phyloP scores from a whole-genome alignment of 208 protist genomes.

The Herpetomonas muscarum region DNA sequence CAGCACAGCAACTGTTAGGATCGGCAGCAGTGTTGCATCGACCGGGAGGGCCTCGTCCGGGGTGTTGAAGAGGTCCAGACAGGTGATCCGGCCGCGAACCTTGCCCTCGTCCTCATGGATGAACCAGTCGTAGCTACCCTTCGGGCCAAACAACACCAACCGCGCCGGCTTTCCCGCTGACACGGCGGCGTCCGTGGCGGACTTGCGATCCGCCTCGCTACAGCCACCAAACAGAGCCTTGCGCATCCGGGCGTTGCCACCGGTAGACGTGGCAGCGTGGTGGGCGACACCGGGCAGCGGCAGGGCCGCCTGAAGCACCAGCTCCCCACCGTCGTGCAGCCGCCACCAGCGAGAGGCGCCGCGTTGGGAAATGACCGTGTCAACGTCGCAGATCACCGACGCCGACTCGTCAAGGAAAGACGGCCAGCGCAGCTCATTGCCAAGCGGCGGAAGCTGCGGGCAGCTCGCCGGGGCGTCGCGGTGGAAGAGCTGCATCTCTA shows the following conservation, averaged over 20 bases:
- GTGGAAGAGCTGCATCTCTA: constrained; percentile 90
- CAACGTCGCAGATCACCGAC: constrained; percentile 66
- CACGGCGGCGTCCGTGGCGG: neutral
- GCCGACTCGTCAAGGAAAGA: constrained; percentile 52
- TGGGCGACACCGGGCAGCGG: constrained; percentile 19
- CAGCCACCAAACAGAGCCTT: neutral
- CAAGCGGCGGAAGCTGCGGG: constrained; percentile 55
- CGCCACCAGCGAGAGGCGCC: constrained; percentile 85
- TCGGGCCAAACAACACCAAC: constrained; percentile 71
- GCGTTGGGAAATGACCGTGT: constrained; percentile 73
- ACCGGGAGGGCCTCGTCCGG: constrained; percentile 78
- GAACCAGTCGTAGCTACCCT: constrained; percentile 89
- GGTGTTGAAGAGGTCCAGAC: constrained; percentile 72
- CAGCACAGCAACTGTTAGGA: constrained; percentile 71
- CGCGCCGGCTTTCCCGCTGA: constrained; percentile 42
- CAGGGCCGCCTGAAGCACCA: constrained; percentile 78
- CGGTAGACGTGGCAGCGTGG: neutral
- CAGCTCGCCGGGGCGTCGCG: constrained; percentile 36
- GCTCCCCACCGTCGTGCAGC: constrained; percentile 88
- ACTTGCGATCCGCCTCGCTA: neutral
- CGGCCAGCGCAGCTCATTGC: constrained; percentile 71
- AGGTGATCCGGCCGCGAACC: constrained; percentile 45
- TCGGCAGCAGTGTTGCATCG: constrained; percentile 59
- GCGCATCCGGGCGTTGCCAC: neutral
- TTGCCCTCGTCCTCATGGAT: constrained; percentile 82